phyloP scores from a whole-genome alignment of 495 filamentous ascomycete species.

The Aspergillus incahuasiensis region DNA sequence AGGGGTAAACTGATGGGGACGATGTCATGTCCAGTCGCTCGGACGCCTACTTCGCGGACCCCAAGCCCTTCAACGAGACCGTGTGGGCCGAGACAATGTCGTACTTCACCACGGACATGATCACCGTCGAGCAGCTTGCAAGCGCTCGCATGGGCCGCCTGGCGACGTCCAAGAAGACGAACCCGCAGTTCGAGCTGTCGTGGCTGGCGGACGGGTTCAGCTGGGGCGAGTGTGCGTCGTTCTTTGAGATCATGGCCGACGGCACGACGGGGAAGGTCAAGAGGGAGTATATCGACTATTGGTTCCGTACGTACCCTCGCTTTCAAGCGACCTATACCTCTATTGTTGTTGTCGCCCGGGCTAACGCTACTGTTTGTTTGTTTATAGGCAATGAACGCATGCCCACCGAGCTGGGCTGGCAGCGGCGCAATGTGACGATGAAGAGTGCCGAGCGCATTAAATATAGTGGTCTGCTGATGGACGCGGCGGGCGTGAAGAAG shows the following conservation, averaged over 20 bases:
- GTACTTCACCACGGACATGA: constrained; percentile 15
- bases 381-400: constrained; percentile 13
- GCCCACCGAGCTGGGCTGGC: constrained; percentile 16
- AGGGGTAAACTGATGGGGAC: no score
- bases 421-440: constrained; percentile 10
- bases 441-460: not conserved
- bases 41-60: constrained; percentile 14
- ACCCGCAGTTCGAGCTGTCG: constrained; percentile 7
- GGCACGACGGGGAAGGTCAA: constrained; percentile 12
- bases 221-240: constrained; percentile 17
- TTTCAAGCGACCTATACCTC: not conserved
- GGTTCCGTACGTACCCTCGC: constrained; percentile 8
- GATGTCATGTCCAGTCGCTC: constrained; percentile 13
- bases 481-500: constrained; percentile 4
- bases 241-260: constrained; percentile 19
- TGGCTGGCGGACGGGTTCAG: constrained; percentile 13
- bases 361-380: no score
- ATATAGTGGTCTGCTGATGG: constrained; percentile 2
- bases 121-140: constrained; percentile 14
- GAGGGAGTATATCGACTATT: constrained; percentile 14
- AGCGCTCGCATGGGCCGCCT: constrained; percentile 13
- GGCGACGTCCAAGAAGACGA: constrained; percentile 13
- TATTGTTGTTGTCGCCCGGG: no score
- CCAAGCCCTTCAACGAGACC: constrained; percentile 15
- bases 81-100: constrained; percentile 15